These are phyloP conservation scores for Sugiyamaella qingdaonensis DNA, from an alignment of 805 yeast species.

Conservation along the genomic window DNA sequence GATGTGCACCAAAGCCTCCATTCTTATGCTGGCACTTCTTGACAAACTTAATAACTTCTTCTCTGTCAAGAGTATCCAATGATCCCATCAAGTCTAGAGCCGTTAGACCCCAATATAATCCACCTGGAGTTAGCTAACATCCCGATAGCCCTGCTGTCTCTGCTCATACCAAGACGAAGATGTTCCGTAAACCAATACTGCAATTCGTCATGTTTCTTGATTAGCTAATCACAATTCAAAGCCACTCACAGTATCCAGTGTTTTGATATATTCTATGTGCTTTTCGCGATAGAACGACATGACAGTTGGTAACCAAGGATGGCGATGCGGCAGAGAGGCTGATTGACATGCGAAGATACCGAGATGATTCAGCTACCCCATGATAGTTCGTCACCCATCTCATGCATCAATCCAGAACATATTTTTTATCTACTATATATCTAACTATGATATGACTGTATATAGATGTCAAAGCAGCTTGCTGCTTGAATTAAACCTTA, in stretches of 20 bases:
- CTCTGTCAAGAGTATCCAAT: conserved; percentile 51
- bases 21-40: conserved; percentile 51
- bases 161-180: conserved; percentile 53
- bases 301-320: neutral
- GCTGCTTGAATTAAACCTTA: conserved; percentile 35
- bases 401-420: neutral
- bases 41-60: conserved; percentile 66
- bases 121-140: conserved; percentile 39
- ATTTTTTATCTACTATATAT: neutral
- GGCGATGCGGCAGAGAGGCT: neutral
- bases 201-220: conserved; percentile 47
- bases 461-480: too few species aligned
- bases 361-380: neutral
- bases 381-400: neutral
- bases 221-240: neutral
- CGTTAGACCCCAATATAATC: conserved; percentile 91
- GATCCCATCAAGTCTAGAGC: conserved; percentile 62
- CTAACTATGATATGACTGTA: too few species aligned
- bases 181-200: conserved; percentile 92
- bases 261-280: conserved; percentile 55
- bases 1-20: conserved; percentile 84
- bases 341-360: neutral
- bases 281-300: conserved; percentile 38
- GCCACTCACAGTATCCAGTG: conserved; percentile 41
- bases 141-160: conserved; percentile 2